Evolutionary conservation across 1,284 basidiomycete genomes (phyloP).

Genomic region (Tranzscheliella williamsii): DNA sequence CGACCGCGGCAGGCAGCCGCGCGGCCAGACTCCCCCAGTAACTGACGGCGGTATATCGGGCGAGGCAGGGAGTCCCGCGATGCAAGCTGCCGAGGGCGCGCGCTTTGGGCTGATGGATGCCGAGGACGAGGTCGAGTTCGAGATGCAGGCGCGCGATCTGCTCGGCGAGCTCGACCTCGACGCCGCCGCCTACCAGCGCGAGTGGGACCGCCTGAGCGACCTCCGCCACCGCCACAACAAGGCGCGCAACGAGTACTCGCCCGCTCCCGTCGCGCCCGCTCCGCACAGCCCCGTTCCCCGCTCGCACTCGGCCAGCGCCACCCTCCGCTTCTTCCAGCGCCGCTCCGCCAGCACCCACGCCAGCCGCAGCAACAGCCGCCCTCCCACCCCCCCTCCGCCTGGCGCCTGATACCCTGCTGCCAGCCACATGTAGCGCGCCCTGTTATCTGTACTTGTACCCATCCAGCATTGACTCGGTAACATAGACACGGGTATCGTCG

Average conservation of each 20-base stretch:
- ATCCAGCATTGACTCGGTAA: too few species aligned
- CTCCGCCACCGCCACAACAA: constrained; percentile 20
- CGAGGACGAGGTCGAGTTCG: constrained; percentile 40
- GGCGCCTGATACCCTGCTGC: too few species aligned
- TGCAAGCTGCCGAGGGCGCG: constrained; percentile 3
- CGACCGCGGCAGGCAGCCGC: constrained; percentile 6
- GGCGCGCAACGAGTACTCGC: constrained; percentile 32
- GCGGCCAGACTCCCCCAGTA: background rate
- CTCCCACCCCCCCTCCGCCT: constrained; percentile 4
- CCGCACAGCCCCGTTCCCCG: constrained; percentile 3
- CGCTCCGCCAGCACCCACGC: constrained; percentile 22
- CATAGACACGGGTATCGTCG: too few species aligned
- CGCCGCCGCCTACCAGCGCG: constrained; percentile 18
- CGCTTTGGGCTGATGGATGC: constrained; percentile 28
- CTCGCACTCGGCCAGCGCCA: constrained; percentile 19
- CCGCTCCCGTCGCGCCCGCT: constrained; percentile 2
- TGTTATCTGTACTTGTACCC: too few species aligned
- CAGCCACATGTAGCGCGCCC: too few species aligned
- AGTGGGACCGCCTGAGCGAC: constrained; percentile 30
- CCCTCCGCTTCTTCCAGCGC: constrained; percentile 22
- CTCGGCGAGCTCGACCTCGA: constrained; percentile 22
- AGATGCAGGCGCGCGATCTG: constrained; percentile 35
- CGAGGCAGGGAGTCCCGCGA: too few species aligned
- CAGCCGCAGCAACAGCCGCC: constrained; percentile 19
- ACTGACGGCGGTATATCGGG: too few species aligned